These are phyloP conservation scores for Salix arbutifolia DNA, from an alignment of 345 rosid genomes.

Conservation along the genomic window DNA sequence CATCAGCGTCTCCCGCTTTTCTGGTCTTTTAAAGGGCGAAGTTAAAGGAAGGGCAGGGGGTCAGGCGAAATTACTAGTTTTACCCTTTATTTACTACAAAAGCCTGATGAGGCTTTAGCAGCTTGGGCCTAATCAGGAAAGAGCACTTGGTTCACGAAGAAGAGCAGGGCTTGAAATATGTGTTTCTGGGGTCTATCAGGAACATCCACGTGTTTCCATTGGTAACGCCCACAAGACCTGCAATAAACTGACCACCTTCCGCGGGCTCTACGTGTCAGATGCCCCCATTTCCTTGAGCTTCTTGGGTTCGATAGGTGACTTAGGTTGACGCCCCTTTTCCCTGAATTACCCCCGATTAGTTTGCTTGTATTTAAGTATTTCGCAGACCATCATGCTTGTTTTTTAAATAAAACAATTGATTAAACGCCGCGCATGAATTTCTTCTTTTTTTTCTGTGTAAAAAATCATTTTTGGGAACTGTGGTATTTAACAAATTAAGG, in stretches of 20 bases:
- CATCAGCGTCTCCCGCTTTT: conserved; percentile 70
- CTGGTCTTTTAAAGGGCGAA: conserved; percentile 49
- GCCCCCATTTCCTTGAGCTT: conserved; percentile 3
- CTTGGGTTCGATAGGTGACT: conserved; percentile 32
- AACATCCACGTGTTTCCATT: background rate
- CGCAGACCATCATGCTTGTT: too few species aligned
- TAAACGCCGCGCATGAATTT: too few species aligned
- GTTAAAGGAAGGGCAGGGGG: conserved; percentile 17
- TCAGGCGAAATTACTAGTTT: conserved; percentile 18
- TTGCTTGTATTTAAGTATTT: background rate
- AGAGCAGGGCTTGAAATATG: background rate
- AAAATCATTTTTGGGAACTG: too few species aligned
- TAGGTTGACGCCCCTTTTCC: background rate
- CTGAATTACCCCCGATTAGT: background rate
- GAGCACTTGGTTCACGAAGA: background rate
- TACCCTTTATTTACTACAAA: conserved; percentile 12
- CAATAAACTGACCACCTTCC: conserved; percentile 9
- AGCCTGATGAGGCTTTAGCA: conserved; percentile 2
- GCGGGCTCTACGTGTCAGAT: conserved; percentile 31
- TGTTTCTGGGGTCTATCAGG: background rate
- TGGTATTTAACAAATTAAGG: too few species aligned
- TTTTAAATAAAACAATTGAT: too few species aligned
- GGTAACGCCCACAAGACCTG: background rate
- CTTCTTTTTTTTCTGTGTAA: too few species aligned
- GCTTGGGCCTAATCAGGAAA: conserved; percentile 2